phyloP scores from a whole-genome alignment of 306 rosid species.

The Vigna angularis region DNA sequence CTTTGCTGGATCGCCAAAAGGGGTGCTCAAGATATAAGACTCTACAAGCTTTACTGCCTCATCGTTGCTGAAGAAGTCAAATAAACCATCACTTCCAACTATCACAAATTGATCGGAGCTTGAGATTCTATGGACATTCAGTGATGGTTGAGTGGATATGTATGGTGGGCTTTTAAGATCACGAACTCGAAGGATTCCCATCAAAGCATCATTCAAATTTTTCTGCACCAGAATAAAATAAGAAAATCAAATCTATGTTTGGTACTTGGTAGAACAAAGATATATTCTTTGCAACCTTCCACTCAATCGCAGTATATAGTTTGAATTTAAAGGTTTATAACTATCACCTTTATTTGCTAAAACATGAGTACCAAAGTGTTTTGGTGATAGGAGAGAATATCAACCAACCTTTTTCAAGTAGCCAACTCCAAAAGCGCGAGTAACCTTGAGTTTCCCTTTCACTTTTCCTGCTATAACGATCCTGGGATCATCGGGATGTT shows the following conservation, averaged over 20 bases:
- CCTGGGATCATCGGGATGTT: slow-evolving; percentile 89
- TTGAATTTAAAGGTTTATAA: slow-evolving; percentile 1
- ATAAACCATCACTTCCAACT: slow-evolving; percentile 93
- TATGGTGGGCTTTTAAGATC: slow-evolving; percentile 95
- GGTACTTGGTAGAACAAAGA: slow-evolving; percentile 15
- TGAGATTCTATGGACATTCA: slow-evolving; percentile 80
- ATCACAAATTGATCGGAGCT: slow-evolving; percentile 74
- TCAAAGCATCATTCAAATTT: slow-evolving; percentile 90
- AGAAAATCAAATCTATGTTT: slow-evolving; percentile 14
- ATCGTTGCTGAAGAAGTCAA: slow-evolving; percentile 91
- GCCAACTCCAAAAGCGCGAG: slow-evolving; percentile 99
- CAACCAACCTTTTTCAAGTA: slow-evolving; percentile 89
- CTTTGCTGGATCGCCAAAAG: slow-evolving; percentile 92
- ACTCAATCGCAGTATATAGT: neutral
- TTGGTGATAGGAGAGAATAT: slow-evolving; percentile 19
- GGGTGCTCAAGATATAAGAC: slow-evolving; percentile 74
- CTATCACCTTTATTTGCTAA: neutral
- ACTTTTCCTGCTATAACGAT: slow-evolving; percentile 75
- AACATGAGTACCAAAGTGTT: neutral
- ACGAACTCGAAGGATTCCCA: slow-evolving; percentile 95
- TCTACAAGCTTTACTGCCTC: slow-evolving; percentile 83
- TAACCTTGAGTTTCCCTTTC: slow-evolving; percentile 93
- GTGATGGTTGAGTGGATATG: slow-evolving; percentile 79
- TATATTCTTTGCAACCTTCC: neutral
- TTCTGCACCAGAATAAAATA: slow-evolving; percentile 59